phyloP scores from a whole-genome alignment of 495 filamentous ascomycete species.

The Aspergillus ellipticus region DNA sequence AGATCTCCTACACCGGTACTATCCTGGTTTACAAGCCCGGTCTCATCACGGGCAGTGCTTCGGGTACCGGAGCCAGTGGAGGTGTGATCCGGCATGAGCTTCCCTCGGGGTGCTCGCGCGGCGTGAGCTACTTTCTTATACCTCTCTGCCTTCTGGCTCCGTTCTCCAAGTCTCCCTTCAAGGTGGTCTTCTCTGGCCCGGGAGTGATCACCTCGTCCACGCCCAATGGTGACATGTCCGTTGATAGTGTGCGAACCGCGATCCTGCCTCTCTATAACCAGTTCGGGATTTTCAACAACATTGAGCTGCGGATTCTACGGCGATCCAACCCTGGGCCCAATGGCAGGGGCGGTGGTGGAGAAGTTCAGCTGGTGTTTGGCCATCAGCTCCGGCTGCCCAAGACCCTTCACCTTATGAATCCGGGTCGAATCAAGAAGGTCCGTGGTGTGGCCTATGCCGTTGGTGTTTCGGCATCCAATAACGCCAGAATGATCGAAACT shows the following conservation, averaged over 20 bases:
- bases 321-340: slow-evolving; percentile 70
- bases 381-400: slow-evolving; percentile 90
- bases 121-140: slow-evolving; percentile 88
- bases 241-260: slow-evolving; percentile 90
- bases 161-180: slow-evolving; percentile 84
- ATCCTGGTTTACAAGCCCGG: slow-evolving; percentile 88
- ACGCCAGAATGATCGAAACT: slow-evolving; percentile 89
- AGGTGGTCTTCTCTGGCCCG: slow-evolving; percentile 81
- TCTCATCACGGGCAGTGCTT: slow-evolving; percentile 75
- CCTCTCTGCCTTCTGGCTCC: slow-evolving; percentile 87
- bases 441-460: slow-evolving; percentile 90
- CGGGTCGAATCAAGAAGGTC: slow-evolving; percentile 82
- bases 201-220: slow-evolving; percentile 93
- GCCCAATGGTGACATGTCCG: slow-evolving; percentile 73
- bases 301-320: slow-evolving; percentile 80
- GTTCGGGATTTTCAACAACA: slow-evolving; percentile 82
- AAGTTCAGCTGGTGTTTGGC: slow-evolving; percentile 87
- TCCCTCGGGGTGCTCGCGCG: slow-evolving; percentile 67
- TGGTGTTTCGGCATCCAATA: slow-evolving; percentile 86
- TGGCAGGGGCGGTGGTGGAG: slow-evolving; percentile 77
- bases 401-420: slow-evolving; percentile 83
- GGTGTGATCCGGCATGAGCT: slow-evolving; percentile 77
- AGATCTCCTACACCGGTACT: slow-evolving; percentile 93
- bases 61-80: slow-evolving; percentile 61
- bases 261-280: slow-evolving; percentile 84